Conservation (phyloP, 306 rosid genomes). For the Boehmeria nivea region DNA sequence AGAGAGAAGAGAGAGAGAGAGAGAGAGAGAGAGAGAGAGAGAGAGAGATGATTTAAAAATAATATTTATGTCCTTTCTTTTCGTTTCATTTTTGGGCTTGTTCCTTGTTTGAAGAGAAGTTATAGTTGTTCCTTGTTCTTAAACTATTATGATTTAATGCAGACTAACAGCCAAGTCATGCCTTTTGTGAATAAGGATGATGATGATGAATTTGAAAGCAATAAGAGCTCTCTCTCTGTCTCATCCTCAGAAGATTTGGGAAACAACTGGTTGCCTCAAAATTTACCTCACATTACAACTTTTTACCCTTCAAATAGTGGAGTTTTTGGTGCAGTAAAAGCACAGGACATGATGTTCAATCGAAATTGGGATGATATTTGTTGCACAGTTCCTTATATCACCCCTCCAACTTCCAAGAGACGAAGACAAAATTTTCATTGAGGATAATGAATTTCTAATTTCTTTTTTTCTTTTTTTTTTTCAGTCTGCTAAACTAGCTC, state of each 20-base stretch:
- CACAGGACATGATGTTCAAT: slow-evolving; percentile 10
- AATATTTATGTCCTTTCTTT: too few species aligned
- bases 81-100: not conserved
- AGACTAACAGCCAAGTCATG: slow-evolving; percentile 11
- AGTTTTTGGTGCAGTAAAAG: slow-evolving; percentile 18
- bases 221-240: slow-evolving; percentile 5
- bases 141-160: slow-evolving; percentile 6
- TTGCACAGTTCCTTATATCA: slow-evolving; percentile 19
- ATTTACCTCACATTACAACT: slow-evolving; percentile 9
- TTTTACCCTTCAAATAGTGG: slow-evolving; percentile 3
- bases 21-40: too few species aligned
- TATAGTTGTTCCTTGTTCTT: not conserved
- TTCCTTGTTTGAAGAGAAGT: not conserved
- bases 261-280: slow-evolving; percentile 26
- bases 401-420: slow-evolving; percentile 22
- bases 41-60: too few species aligned
- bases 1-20: too few species aligned
- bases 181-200: slow-evolving; percentile 3
- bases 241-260: slow-evolving; percentile 11
- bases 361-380: slow-evolving; percentile 22
- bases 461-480: too few species aligned
- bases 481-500: slow-evolving; percentile 16
- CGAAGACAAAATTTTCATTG: slow-evolving; percentile 9
- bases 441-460: not conserved
- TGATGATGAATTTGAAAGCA: slow-evolving; percentile 23